phyloP scores from a whole-genome alignment of 768 basidiomycete species.

The Dioszegia crocea region DNA sequence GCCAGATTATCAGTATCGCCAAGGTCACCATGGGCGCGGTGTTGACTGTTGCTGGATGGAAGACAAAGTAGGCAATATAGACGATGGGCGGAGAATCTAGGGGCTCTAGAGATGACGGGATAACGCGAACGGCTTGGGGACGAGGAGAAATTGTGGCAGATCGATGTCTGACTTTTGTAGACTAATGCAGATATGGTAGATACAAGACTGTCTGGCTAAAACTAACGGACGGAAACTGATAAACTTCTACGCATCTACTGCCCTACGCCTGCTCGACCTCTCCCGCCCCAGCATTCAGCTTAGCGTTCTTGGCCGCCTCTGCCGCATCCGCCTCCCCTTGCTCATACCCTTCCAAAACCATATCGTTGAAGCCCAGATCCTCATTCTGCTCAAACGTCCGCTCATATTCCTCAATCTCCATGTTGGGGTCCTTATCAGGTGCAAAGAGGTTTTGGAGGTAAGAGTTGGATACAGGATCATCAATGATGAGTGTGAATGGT shows the following conservation, averaged over 20 bases:
- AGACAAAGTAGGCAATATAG: slow-evolving; percentile 41
- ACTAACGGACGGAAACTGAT: no score
- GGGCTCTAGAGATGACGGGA: neutral
- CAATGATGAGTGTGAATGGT: slow-evolving; percentile 87
- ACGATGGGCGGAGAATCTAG: neutral
- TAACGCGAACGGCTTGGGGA: no score
- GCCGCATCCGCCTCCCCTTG: slow-evolving; percentile 26
- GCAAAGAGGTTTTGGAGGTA: slow-evolving; percentile 97
- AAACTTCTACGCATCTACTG: no score
- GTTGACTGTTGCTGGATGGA: slow-evolving; percentile 61
- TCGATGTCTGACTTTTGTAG: no score
- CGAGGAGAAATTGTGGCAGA: no score
- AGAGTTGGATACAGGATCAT: slow-evolving; percentile 92
- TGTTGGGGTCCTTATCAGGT: slow-evolving; percentile 92
- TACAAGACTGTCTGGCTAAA: neutral
- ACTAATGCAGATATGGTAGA: no score
- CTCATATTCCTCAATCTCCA: slow-evolving; percentile 77
- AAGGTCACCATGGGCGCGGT: slow-evolving; percentile 79
- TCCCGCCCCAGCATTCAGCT: neutral
- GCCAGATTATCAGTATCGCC: slow-evolving; percentile 75
- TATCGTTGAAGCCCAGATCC: slow-evolving; percentile 68
- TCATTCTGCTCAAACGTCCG: slow-evolving; percentile 88
- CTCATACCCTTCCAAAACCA: slow-evolving; percentile 49
- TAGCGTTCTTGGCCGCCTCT: neutral
- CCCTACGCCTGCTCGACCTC: no score